Base-by-base conservation (phyloP, 148 eudicot genomes). In the Hydrangea macrophylla region DNA sequence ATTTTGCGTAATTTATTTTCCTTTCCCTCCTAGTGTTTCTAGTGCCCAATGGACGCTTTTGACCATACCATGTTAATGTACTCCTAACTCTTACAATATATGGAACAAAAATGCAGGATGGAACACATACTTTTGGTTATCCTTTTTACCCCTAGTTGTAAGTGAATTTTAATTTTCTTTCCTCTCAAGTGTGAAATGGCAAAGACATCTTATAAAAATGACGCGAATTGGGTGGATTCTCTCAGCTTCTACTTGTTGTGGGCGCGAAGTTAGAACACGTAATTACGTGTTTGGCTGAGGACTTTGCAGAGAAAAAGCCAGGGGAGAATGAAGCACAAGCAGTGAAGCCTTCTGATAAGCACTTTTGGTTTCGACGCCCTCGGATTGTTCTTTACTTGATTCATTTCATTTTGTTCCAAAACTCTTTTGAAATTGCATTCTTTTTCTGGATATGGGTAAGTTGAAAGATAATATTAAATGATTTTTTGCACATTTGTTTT, bases 401-500 rank as follows among this genome's bases (percentile, higher is more conserved):
- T 39, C 98, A 90, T 85, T 93, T 93, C 85, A 90, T 93, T 68
- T 68, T 93, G 74, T 93, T 93, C 71, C 98, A 93, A 75, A 93
- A 93, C 70, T 80, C 98, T 7, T 93, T 93, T 35, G 98, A 93
- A 75, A 82, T 88, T 24, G 98, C 86, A 4, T 93, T 93, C 84
- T 84, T 93, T 62, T 67, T 88, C 57, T 93, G 98, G 98, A 88
- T 93, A 58, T 80, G 79, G 90, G 98, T 93, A 78, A 86, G 90
- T 58, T 58, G 12, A 68, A 45, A 24, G 26, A 12, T 32, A 18
- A 13, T 7, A 5, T 5, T 33, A 60, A 12, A 17, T 62, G 6
- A 12, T 12, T 33, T 44, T 22, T 7, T 32, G 11, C 20, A 48
- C n/a, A n/a, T n/a, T n/a, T 6, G 35, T 30, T 8, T 9, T 24